phyloP scores from a whole-genome alignment of 305 asterid genomes.

The Fraxinus floribunda region DNA sequence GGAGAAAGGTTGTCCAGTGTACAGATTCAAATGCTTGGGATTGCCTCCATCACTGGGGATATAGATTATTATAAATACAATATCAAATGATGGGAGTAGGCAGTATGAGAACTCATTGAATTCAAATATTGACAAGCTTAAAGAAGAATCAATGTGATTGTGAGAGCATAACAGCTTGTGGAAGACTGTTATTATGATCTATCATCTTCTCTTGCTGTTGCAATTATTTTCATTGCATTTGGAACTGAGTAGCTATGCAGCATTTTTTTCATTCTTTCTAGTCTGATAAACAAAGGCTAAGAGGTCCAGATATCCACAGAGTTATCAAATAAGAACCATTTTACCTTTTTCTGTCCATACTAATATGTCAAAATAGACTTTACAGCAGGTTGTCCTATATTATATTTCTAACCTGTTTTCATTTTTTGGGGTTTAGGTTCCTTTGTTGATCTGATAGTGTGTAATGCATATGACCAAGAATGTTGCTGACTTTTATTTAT shows the following conservation, averaged over 20 bases:
- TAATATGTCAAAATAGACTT: background rate
- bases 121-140: background rate
- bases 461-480: background rate
- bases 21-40: conserved; percentile 24
- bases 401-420: background rate
- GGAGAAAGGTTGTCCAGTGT: conserved; percentile 15
- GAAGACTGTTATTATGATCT: background rate
- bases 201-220: background rate
- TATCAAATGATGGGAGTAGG: conserved; percentile 25
- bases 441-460: background rate
- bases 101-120: background rate
- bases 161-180: background rate
- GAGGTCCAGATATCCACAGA: background rate
- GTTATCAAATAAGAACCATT: background rate
- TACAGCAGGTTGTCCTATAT: background rate
- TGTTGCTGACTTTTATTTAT: background rate
- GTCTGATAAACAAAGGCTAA: background rate
- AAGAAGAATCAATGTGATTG: background rate
- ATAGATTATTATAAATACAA: conserved; percentile 14
- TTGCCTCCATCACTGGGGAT: conserved; percentile 17
- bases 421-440: background rate
- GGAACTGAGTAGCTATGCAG: background rate
- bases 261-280: background rate
- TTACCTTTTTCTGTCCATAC: background rate
- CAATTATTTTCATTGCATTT: background rate